These are phyloP conservation scores for Beauveria pseudobassiana DNA, from an alignment of 2,329 filamentous ascomycete species.

Conservation along the genomic window DNA sequence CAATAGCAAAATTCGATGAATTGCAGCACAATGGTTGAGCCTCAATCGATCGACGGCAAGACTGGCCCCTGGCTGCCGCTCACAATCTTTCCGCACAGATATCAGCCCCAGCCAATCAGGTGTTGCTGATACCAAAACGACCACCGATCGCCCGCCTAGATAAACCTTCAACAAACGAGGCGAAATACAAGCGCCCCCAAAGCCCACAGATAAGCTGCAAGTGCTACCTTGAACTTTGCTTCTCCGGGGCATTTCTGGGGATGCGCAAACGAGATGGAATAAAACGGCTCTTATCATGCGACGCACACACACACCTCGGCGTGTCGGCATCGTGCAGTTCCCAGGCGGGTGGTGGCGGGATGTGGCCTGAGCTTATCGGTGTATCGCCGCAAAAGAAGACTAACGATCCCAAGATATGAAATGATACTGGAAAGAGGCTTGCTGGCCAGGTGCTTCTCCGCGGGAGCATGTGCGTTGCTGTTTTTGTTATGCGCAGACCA, in stretches of 20 bases:
- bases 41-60: not conserved
- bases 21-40: not conserved
- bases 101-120: conserved; percentile 6
- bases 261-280: not conserved
- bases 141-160: not conserved
- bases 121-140: conserved; percentile 7
- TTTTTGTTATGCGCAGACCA: not conserved
- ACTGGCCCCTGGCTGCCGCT: not conserved
- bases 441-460: conserved; percentile 2
- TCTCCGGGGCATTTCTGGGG: conserved; percentile 1
- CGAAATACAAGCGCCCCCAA: not conserved
- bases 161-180: not conserved
- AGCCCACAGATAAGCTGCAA: conserved; percentile 4
- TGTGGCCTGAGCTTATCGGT: not conserved
- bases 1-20: too few species aligned
- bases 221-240: not conserved
- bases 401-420: not conserved
- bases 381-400: not conserved
- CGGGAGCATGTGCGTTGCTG: not conserved
- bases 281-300: conserved; percentile 2
- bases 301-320: not conserved
- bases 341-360: not conserved
- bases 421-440: not conserved
- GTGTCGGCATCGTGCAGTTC: not conserved
- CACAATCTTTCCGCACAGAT: not conserved